Base-by-base conservation (phyloP, 208 protist species). In the Angomonas ambiguus region DNA sequence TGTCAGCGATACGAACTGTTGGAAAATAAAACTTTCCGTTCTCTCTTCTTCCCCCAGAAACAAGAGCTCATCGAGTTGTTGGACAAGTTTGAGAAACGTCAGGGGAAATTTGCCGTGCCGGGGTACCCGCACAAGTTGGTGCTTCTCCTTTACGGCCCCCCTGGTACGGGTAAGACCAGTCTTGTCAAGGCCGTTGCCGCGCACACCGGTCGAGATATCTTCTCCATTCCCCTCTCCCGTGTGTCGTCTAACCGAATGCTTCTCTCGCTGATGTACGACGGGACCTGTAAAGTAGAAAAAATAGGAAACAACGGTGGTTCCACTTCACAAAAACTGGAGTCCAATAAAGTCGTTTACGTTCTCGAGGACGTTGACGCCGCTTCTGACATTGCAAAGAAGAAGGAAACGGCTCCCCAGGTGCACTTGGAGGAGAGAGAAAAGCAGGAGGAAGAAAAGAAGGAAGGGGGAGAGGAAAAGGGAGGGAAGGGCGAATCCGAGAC, bases 141-240 rank as follows among this genome's bases (percentile, higher is more conserved):
- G 45, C 72, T 97, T 48, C 85, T 97, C 38, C 80, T 98, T 16
- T 78, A 97, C 79, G 96, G 97, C 0, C 96, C 96, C 10, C 97
- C 97, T 6, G 97, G 97, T 0, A 98, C 96, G 13, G 95, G 87
- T 20, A 98, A 98, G 68, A 98, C 96, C 48, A 93, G 92, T 66
- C 80, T 96, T 27, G 87, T 96, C 24, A 95, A 96, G 65, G 89
- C 91, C 1, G 82, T 97, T 41, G 91, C 93, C 16, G 75, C 82
- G 53, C 73, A 94, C 67, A 92, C 87, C 16, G 67, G 83, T 11
- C 82, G 93, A 4, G 59, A 93, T 67, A 89, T 97, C 64, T 69
- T 96, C 53, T 81, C 77, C 69, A 83, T 97, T 69, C 82, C 85
- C 2, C 87, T 96, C 66, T 79, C 79, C 20, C 81, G 84, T 60